Evolutionary conservation across 208 protist genomes (phyloP).

Genomic region (Herpetomonas samuelpessoai): DNA sequence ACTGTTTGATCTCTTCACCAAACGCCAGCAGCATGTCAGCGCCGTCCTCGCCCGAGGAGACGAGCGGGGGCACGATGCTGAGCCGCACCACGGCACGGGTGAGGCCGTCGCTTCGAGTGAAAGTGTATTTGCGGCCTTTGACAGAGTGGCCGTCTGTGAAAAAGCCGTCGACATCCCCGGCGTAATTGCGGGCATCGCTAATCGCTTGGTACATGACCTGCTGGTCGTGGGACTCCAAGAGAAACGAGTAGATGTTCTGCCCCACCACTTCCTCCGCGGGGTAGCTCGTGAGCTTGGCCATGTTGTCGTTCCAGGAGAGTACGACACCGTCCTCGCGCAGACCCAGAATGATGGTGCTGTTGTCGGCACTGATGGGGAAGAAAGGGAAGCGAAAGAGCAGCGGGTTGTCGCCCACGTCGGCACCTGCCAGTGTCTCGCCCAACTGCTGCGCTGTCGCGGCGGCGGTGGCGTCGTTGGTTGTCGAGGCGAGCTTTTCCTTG

Average conservation of each 20-base stretch:
- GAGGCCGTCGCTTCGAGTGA: slow-evolving; percentile 73
- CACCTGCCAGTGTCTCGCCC: slow-evolving; percentile 1
- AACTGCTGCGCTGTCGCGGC: not conserved
- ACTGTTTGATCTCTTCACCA: slow-evolving; percentile 48
- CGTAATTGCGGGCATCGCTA: slow-evolving; percentile 48
- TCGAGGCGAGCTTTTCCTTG: not conserved
- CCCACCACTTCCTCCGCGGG: slow-evolving; percentile 60
- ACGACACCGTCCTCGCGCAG: slow-evolving; percentile 84
- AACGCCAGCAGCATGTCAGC: slow-evolving; percentile 72
- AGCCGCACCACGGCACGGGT: slow-evolving; percentile 65
- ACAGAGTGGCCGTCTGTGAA: slow-evolving; percentile 12
- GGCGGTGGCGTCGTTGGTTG: not conserved
- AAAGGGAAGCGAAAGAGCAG: slow-evolving; percentile 52
- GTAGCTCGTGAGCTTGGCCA: slow-evolving; percentile 67
- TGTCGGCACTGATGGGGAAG: slow-evolving; percentile 12
- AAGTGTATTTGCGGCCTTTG: slow-evolving; percentile 36
- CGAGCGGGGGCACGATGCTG: slow-evolving; percentile 48
- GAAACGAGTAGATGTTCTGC: slow-evolving; percentile 82
- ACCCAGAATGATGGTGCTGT: slow-evolving; percentile 42
- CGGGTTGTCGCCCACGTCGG: not conserved
- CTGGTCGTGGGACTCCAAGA: slow-evolving; percentile 70
- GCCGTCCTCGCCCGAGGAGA: slow-evolving; percentile 39
- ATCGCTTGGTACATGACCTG: slow-evolving; percentile 61
- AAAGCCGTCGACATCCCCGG: slow-evolving; percentile 63
- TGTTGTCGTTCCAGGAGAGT: slow-evolving; percentile 65